Evolutionary conservation across 2,329 filamentous ascomycete genomes (phyloP), one percentile per base, ranked within the genome.

Genomic region (Sporothrix inflata): DNA sequence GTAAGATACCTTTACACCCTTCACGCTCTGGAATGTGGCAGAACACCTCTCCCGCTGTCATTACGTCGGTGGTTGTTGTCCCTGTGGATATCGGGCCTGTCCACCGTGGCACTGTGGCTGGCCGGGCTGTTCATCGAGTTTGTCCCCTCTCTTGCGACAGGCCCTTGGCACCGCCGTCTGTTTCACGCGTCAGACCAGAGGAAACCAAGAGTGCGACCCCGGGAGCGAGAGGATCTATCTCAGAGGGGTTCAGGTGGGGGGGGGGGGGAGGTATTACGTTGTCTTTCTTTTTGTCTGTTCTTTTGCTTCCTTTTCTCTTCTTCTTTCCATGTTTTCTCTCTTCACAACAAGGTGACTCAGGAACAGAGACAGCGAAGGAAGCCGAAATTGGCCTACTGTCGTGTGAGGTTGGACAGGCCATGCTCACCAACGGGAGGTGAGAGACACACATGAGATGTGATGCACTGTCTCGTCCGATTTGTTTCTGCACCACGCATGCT

Each of bases 121-220:
- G 55, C 55, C 19, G 30, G 30, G 55, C n/a, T 38, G 34, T 3
- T 61, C 11, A n/a, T 16, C 65, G 34, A 34, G 60, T 63, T 63
- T 7, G 38, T 42, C 60, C 19, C 53, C n/a, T 45, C 38, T 27
- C 40, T 45, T 53, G 47, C 27, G 47, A 55, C 66, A 69, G 66
- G 66, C 49, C 49, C 34, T 69, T 69, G 65, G 30, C 66, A 69
- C 66, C 66, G 66, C 66, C 66, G 66, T 55, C 49, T 42, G 66
- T 68, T 67, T 68, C 65, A 68, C 65, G 30, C 65, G 65, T 68
- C 47, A 53, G 65, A 40, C 47, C 19, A 53, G 19, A 16, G n/a
- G 27, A 68, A 53, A 40, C 30, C 42, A n/a, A 40, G n/a, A 21
- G 42, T 34, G 27, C 7, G n/a, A 38, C 27, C 42, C 65, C 27